Evolutionary conservation across 2,329 filamentous ascomycete species (phyloP), one percentile per base, ranked within the genome.

Genomic region (Fusarium nanum): DNA sequence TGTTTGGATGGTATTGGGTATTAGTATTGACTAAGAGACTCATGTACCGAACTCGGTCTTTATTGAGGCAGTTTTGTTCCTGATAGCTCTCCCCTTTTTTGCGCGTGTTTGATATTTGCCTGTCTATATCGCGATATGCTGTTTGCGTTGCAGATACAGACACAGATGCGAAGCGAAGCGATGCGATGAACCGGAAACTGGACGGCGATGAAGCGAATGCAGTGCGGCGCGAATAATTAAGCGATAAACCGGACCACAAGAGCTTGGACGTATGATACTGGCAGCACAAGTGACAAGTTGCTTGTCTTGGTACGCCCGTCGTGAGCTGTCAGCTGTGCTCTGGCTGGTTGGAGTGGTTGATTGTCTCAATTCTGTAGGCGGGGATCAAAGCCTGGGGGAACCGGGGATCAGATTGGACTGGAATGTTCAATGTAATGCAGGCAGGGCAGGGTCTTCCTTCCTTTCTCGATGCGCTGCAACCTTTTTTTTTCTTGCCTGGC

Each of bases 1-100:
- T 47, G 28, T 46, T 47, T 55, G 49, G 32, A 55, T 25, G 53
- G 41, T 55, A 55, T 55, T 55, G 53, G 44, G 40, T 47, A 55
- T 55, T 55, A 52, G 48, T 57, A 56, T 71, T 70, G 68, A 72
- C 73, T 75, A 70, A 73, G 67, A 65, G 58, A 65, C 49, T 69
- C 64, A 46, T 53, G 65, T 64, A 70, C 62, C 57, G 54, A 50
- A 54, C 56, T 64, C 46, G 67, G 67, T 68, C 67, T 34, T 41
- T 53, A 60, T 32, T 67, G 56, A 70, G 63, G 54, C 67, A 65
- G 48, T 66, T 50, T n/a, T n/a, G 27, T 40, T 56, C 18, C 18
- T 52, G 32, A 27, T 20, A 27, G 13, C 12, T 50, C 30, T 23
- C 37, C 44, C 22, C n/a, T 47, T n/a, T 41, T 23, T 61, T 27